phyloP scores from a whole-genome alignment of 129 eudicot species.

The Flaveria trinervia region DNA sequence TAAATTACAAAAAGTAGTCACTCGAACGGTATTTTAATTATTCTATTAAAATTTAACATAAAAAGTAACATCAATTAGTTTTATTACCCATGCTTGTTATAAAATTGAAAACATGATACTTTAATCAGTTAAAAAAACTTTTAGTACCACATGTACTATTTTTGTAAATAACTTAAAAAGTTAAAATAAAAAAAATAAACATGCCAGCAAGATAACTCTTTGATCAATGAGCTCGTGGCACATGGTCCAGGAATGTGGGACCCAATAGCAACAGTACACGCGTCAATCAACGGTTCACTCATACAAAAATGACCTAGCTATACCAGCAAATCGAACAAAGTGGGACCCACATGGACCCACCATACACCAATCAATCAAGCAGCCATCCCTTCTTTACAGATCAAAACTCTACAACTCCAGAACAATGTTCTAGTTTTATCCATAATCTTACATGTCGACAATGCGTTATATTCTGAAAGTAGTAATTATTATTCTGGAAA shows the following conservation, averaged over 20 bases:
- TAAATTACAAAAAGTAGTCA: too few species aligned
- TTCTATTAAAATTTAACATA: too few species aligned
- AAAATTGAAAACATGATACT: too few species aligned
- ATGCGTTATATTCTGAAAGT: neutral
- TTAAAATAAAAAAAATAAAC: too few species aligned
- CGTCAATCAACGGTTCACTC: constrained; percentile 44
- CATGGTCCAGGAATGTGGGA: neutral
- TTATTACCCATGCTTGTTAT: too few species aligned
- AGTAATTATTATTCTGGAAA: neutral
- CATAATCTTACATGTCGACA: neutral
- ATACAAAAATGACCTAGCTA: constrained; percentile 23
- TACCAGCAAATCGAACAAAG: constrained; percentile 42
- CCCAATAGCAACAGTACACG: constrained; percentile 54
- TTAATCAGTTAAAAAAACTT: too few species aligned
- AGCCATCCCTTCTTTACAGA: constrained; percentile 8
- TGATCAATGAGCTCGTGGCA: neutral
- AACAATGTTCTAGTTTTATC: accelerated
- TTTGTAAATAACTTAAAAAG: too few species aligned
- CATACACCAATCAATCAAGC: constrained; percentile 30
- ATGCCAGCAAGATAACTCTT: too few species aligned
- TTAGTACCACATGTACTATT: too few species aligned
- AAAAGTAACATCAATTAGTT: too few species aligned
- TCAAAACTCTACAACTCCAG: neutral
- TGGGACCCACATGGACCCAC: constrained; percentile 34
- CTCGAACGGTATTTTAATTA: too few species aligned